Evolutionary conservation across 1,284 basidiomycete species (phyloP), one percentile per base, ranked within the genome.

Genomic region (Ustilago loliicola): DNA sequence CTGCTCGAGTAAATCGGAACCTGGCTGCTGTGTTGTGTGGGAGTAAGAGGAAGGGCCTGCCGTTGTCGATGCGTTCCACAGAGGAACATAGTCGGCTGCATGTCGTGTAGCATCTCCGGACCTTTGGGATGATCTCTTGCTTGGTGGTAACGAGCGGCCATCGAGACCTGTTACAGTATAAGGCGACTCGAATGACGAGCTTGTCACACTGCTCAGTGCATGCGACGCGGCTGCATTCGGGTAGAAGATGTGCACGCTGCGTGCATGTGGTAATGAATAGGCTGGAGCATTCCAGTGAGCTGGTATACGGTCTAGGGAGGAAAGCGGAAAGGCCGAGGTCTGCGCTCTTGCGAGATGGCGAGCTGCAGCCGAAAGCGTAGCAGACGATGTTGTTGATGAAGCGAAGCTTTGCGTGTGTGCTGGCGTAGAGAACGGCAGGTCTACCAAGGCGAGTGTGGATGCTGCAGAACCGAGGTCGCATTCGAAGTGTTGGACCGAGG

Each of bases 221-320:
- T 66, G 70, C 5, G 65, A 63, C n/a, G 66, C 62, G 15, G 72
- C 66, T 5, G 63, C 53, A 13, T 62, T 61, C 6, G 66, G 72
- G 52, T 62, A 69, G 23, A 69, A 74, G 55, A 74, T 56, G 27
- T 74, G 72, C 10, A 74, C 50, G 48, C 55, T 47, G 3, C 68
- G 68, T 4, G 64, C 47, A 11, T 64, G 51, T 17, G 63, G 66
- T 32, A 62, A 47, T 10, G 55, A 51, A 36, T 66, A 54, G 17
- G 55, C 45, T 19, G 66, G 38, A 5, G 36, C 19, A 21, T 15
- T 55, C 32, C 58, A 61, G 17, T 68, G 53, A 3, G 61, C 32
- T 34, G 57, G 47, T 29, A 45, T 34, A 53, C 61, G 71, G 32
- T 72, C 64, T 7, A 36, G 19, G 19, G 29, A 51, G 45, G 34